These are phyloP conservation scores for Colletotrichum sp. DNA, from an alignment of 2,329 filamentous ascomycete species.

Conservation along the genomic window DNA sequence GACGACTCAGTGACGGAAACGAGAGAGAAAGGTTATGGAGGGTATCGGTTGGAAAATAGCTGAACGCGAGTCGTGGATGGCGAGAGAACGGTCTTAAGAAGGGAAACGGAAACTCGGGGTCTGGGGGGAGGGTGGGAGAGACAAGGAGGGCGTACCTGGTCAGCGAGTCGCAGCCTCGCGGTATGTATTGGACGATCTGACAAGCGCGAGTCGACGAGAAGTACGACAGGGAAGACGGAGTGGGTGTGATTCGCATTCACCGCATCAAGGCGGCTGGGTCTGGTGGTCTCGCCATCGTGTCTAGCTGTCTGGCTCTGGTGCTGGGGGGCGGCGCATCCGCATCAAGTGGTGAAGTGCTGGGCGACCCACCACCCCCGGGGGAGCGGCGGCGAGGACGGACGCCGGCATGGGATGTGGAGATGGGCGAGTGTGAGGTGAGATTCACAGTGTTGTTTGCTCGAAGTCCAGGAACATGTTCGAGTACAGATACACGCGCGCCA, in stretches of 20 bases:
- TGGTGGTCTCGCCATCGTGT: not conserved
- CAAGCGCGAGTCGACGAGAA: conserved; percentile 1
- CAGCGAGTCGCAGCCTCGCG: conserved; percentile 3
- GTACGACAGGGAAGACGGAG: not conserved
- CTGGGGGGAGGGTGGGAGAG: not conserved
- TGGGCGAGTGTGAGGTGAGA: not conserved
- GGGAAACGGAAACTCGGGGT: not conserved
- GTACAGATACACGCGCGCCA: not conserved
- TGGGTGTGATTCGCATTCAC: not conserved
- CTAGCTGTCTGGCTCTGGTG: not conserved
- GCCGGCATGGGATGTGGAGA: not conserved
- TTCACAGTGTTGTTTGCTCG: not conserved
- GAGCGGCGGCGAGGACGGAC: not conserved
- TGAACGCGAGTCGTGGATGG: conserved; percentile 3
- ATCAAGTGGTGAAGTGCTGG: not conserved
- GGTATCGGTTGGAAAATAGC: not conserved
- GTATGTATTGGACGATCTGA: not conserved
- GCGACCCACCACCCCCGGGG: not conserved
- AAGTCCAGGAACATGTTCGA: not conserved
- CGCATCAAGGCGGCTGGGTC: not conserved
- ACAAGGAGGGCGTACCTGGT: not conserved
- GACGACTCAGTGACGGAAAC: conserved; percentile 2
- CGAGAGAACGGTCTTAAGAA: not conserved
- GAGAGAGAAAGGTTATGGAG: not conserved
- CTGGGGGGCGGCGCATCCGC: not conserved